These are phyloP conservation scores for Nemania sp. DNA, from an alignment of 2,329 filamentous ascomycete species.

Conservation along the genomic window DNA sequence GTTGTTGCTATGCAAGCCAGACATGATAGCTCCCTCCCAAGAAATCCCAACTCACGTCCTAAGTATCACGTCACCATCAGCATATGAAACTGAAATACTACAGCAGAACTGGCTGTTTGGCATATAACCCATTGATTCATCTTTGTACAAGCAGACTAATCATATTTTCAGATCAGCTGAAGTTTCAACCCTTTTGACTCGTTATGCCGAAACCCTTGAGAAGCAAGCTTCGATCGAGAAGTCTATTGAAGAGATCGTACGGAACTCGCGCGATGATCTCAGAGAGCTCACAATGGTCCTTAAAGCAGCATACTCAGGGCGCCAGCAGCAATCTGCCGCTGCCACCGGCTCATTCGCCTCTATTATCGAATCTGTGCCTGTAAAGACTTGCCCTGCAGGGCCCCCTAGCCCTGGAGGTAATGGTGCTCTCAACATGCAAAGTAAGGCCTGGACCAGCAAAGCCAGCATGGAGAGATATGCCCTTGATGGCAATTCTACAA, in stretches of 20 bases:
- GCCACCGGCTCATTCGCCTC: slow-evolving; percentile 13
- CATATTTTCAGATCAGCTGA: slow-evolving; percentile 7
- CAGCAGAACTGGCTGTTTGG: neutral
- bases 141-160: slow-evolving; percentile 1
- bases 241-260: slow-evolving; percentile 16
- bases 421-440: neutral
- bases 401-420: neutral
- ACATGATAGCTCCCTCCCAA: neutral
- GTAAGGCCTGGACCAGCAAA: neutral
- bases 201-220: slow-evolving; percentile 14
- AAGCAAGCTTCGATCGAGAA: slow-evolving; percentile 17
- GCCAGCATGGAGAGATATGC: neutral
- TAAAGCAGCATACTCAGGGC: slow-evolving; percentile 14
- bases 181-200: slow-evolving; percentile 12
- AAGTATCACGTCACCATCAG: too few relatives aligned
- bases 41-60: neutral
- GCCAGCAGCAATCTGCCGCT: neutral
- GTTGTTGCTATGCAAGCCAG: neutral
- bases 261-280: neutral
- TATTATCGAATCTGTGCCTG: neutral
- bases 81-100: neutral
- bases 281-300: slow-evolving; percentile 9
- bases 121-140: too few relatives aligned
- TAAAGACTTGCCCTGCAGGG: neutral
- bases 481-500: too few relatives aligned